Evolutionary conservation across 148 eudicot genomes (phyloP).

Genomic region (Silene uniflora): DNA sequence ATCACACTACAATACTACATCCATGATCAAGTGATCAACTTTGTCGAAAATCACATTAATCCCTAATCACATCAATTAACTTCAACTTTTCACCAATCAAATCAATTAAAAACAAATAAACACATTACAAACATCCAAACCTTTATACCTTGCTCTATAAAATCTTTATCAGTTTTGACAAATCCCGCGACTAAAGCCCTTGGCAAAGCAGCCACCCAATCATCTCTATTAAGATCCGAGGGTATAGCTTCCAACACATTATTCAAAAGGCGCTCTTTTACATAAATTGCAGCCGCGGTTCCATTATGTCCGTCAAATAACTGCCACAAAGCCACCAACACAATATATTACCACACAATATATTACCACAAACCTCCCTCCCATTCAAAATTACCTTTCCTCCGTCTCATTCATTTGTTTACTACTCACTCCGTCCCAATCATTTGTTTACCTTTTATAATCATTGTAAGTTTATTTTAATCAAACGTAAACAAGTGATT

Average conservation of each 20-base stretch:
- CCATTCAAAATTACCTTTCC: too few species aligned
- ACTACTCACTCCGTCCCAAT: too few species aligned
- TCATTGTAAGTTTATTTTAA: too few species aligned
- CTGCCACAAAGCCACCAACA: slow-evolving; percentile 35
- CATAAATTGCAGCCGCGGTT: slow-evolving; percentile 82
- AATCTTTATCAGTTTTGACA: slow-evolving; percentile 94
- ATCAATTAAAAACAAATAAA: not conserved
- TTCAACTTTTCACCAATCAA: not conserved
- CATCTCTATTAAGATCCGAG: slow-evolving; percentile 74
- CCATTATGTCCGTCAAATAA: slow-evolving; percentile 97
- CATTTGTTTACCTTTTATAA: too few species aligned
- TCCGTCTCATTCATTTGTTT: too few species aligned
- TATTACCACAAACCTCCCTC: not conserved
- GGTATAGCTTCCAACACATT: slow-evolving; percentile 83
- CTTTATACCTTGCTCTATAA: slow-evolving; percentile 59
- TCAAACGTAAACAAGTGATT: too few species aligned
- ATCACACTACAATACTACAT: not conserved
- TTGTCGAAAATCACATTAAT: not conserved
- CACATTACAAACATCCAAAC: not conserved
- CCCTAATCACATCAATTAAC: not conserved
- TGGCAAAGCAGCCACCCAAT: slow-evolving; percentile 80
- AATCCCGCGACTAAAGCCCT: slow-evolving; percentile 96
- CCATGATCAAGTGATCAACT: not conserved
- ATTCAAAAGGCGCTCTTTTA: slow-evolving; percentile 71
- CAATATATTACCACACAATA: not conserved